phyloP scores from a whole-genome alignment of 345 rosid species.

The Leavenworthia alabamica region DNA sequence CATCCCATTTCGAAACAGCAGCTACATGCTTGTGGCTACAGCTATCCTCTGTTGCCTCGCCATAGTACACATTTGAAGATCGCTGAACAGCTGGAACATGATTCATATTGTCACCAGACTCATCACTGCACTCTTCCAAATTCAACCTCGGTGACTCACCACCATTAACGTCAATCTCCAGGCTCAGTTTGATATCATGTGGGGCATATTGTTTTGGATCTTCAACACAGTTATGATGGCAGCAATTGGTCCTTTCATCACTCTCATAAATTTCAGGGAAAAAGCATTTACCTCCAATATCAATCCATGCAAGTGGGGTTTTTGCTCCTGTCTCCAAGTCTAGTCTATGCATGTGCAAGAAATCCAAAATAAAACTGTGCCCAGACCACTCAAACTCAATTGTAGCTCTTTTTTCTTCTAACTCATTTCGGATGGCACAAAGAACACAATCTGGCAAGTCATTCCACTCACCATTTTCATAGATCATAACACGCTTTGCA shows the following conservation, averaged over 20 bases:
- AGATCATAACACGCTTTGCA: conserved; percentile 65
- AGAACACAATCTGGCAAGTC: conserved; percentile 51
- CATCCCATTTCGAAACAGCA: conserved; percentile 37
- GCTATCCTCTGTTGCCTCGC: conserved; percentile 42
- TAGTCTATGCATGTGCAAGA: conserved; percentile 68
- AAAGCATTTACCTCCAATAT: conserved; percentile 61
- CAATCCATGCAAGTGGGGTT: conserved; percentile 92
- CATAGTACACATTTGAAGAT: too few species aligned
- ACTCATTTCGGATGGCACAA: conserved; percentile 43
- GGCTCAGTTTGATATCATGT: conserved; percentile 67
- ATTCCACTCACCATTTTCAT: conserved; percentile 71
- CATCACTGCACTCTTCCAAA: conserved; percentile 63
- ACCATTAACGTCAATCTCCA: conserved; percentile 72
- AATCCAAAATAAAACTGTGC: conserved; percentile 51
- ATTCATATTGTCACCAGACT: conserved; percentile 41
- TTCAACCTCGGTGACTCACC: conserved; percentile 40
- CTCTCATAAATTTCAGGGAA: conserved; percentile 64
- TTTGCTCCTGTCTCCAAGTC: conserved; percentile 60
- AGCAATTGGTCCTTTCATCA: conserved; percentile 35
- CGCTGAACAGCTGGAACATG: too few species aligned
- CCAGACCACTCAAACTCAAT: conserved; percentile 53
- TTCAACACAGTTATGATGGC: conserved; percentile 32
- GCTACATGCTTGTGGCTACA: conserved; percentile 29
- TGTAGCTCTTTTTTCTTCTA: conserved; percentile 54
- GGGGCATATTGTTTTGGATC: conserved; percentile 33